Evolutionary conservation across 768 basidiomycete species (phyloP), one percentile per base, ranked within the genome.

Genomic region (Phaffia tasmanica): DNA sequence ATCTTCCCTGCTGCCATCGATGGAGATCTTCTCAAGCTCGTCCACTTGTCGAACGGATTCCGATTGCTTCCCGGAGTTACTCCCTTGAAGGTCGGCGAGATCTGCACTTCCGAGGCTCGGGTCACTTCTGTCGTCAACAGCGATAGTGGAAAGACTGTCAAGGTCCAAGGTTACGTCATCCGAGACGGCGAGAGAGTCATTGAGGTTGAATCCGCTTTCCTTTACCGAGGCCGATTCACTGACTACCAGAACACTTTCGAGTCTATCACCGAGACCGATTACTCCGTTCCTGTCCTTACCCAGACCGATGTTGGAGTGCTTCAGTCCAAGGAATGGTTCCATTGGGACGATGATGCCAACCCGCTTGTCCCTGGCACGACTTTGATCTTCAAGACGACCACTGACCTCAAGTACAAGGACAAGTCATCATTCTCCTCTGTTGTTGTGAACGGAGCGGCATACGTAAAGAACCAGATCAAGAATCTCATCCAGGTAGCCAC

Each of bases 231-330:
- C 58, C 85, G 84, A 58, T 99, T 98, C 79, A 81, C 79, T 72
- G 95, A 98, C 80, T 98, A 84, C 76, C 83, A 88, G 75, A 92
- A 97, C 79, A 98, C 95, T 0, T 99, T 99, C 77, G 91, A 97
- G 77, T 86, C 85, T 16, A 81, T 86, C 54, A 86, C 91, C 69
- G 92, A 95, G 75, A 85, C 87, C 0, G 89, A 93, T 71, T 95
- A 94, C 76, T 75, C 84, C 32, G 86, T 99, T 21, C 80, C 85
- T 47, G 74, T 95, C 67, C 79, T 81, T 46, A 85, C 81, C 6
- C 86, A 90, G 70, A 87, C 90, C 2, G 83, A 82, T 42, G 85
- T 97, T 70, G 93, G 90, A 51, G 89, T 98, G 21, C 80, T 99
- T 7, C 84, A 87, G 74, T 89, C 89, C 56, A 99, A 99, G 80